Percentiles rank a stretch among this genome's conserved stretches.
Conservation (phyloP, 495 filamentous ascomycete species). For the Penicillium egyptiacum region DNA sequence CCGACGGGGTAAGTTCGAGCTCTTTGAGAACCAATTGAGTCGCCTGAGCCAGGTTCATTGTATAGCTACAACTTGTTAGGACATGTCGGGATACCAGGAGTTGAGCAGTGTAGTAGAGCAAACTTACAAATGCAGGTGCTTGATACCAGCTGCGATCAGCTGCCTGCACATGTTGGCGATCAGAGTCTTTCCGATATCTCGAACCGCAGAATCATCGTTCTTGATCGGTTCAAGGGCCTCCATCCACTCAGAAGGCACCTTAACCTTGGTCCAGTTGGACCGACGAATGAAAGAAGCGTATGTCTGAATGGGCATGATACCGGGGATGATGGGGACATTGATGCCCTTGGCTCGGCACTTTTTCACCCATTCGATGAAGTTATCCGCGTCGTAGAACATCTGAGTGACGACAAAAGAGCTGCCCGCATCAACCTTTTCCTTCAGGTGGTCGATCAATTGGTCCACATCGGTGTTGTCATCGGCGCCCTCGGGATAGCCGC, state of each 20-base stretch:
- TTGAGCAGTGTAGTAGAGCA: neutral
- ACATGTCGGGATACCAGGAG: neutral
- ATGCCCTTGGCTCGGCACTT: conserved; percentile 85
- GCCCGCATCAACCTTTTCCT: conserved; percentile 96
- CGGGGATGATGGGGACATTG: conserved; percentile 86
- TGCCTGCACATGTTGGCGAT: conserved; percentile 91
- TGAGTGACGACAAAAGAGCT: conserved; percentile 94
- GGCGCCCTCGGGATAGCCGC: conserved; percentile 94
- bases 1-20: conserved; percentile 73
- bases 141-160: conserved; percentile 76
- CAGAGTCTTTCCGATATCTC: conserved; percentile 83
- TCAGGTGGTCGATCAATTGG: conserved; percentile 83
- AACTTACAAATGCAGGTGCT: conserved; percentile 84
- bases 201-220: conserved; percentile 90
- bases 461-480: conserved; percentile 90
- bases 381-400: conserved; percentile 99
- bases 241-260: conserved; percentile 78
- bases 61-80: conserved; percentile 61
- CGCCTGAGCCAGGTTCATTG: conserved; percentile 96
- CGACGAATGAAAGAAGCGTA: conserved; percentile 88
- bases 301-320: conserved; percentile 98
- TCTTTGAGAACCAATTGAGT: conserved; percentile 93
- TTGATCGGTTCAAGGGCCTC: conserved; percentile 86
- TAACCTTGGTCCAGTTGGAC: conserved; percentile 83
- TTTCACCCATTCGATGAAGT: conserved; percentile 85